phyloP scores from a whole-genome alignment of 345 rosid species.

The Brassica napus region DNA sequence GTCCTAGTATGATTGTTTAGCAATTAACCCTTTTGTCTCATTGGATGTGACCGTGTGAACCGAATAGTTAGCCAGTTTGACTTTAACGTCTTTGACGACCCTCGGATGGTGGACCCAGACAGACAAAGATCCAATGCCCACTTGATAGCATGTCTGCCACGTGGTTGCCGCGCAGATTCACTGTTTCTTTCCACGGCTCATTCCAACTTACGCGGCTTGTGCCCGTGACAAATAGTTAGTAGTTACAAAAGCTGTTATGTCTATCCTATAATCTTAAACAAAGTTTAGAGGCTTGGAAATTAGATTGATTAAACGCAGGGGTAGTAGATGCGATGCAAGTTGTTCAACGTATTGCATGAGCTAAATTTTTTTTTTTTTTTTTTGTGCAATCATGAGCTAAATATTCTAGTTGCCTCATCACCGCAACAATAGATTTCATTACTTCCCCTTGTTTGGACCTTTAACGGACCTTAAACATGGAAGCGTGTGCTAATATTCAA shows the following conservation, averaged over 20 bases:
- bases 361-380: conserved; percentile 15
- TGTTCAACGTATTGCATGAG: conserved; percentile 14
- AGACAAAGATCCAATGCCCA: conserved; percentile 34
- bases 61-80: conserved; percentile 35
- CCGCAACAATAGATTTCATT: no score
- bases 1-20: neutral
- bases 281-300: neutral
- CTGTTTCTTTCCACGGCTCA: conserved; percentile 2
- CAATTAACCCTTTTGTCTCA: conserved; percentile 3
- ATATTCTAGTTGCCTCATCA: no score
- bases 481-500: no score
- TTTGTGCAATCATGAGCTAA: no score
- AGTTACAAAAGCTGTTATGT: conserved; percentile 3
- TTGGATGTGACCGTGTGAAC: conserved; percentile 38
- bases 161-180: conserved; percentile 16
- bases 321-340: neutral
- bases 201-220: conserved; percentile 1
- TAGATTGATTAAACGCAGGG: neutral
- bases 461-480: no score
- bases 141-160: conserved; percentile 41
- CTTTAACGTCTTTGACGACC: conserved; percentile 18
- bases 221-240: conserved; percentile 21
- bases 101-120: neutral
- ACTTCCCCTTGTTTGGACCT: no score
- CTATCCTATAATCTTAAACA: neutral